These are phyloP conservation scores for Monosporozyma aerobia DNA, from an alignment of 805 yeast genomes.

Conservation along the genomic window DNA sequence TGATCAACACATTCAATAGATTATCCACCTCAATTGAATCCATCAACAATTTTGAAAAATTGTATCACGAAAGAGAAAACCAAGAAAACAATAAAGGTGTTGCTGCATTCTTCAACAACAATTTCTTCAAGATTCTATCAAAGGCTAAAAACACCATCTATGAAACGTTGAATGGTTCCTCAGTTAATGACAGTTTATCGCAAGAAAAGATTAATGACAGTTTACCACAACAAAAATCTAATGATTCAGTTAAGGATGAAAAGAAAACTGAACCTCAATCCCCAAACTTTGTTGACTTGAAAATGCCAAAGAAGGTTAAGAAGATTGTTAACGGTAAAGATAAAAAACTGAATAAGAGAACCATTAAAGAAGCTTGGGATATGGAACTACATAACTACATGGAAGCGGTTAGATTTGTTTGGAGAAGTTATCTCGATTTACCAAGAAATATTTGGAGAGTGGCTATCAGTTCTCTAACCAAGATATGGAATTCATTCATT, in stretches of 20 bases:
- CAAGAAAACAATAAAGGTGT: slow-evolving; percentile 10
- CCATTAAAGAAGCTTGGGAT: slow-evolving; percentile 37
- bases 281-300: slow-evolving; percentile 19
- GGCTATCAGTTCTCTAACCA: slow-evolving; percentile 39
- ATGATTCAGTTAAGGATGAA: background rate
- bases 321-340: background rate
- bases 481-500: slow-evolving; percentile 66
- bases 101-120: slow-evolving; percentile 23
- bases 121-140: slow-evolving; percentile 25
- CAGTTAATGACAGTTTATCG: background rate
- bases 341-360: slow-evolving; percentile 4
- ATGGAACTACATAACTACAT: slow-evolving; percentile 43
- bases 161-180: slow-evolving; percentile 8
- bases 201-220: background rate
- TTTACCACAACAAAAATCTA: background rate
- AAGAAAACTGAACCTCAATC: background rate
- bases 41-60: slow-evolving; percentile 56
- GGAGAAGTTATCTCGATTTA: slow-evolving; percentile 55
- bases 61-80: slow-evolving; percentile 35
- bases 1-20: slow-evolving; percentile 87
- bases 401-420: slow-evolving; percentile 56
- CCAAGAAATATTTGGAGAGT: slow-evolving; percentile 54
- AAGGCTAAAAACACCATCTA: slow-evolving; percentile 21
- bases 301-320: slow-evolving; percentile 17
- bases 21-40: slow-evolving; percentile 76